These are phyloP conservation scores for Peronospora destructor DNA, from an alignment of 352 stramenopile genomes.

Conservation along the genomic window DNA sequence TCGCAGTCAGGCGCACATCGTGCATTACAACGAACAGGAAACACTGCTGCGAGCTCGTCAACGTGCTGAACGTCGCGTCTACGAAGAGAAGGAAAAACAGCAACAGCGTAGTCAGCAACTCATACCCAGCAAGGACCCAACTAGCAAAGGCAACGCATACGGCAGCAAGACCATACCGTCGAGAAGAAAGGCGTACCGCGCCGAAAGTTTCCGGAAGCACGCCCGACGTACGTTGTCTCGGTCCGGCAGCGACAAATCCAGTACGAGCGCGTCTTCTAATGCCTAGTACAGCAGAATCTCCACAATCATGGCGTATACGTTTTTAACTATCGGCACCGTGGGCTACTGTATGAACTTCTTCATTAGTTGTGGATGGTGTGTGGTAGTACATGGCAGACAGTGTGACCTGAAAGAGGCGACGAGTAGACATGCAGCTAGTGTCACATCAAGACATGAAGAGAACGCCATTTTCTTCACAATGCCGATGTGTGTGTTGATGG, in stretches of 20 bases:
- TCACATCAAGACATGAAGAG: background rate
- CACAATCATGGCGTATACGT: background rate
- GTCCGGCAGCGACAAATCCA: slow-evolving; percentile 16
- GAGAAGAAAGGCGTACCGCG: slow-evolving; percentile 47
- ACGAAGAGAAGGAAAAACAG: slow-evolving; percentile 62
- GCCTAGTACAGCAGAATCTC: slow-evolving; percentile 6
- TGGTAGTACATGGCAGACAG: background rate
- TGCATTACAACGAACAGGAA: slow-evolving; percentile 60
- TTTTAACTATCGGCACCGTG: background rate
- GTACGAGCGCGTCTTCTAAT: slow-evolving; percentile 20
- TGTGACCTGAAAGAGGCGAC: background rate
- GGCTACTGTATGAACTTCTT: background rate
- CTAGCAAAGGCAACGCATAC: slow-evolving; percentile 27
- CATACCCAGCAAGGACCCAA: slow-evolving; percentile 26
- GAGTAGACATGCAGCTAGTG: background rate
- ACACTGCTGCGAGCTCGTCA: slow-evolving; percentile 42
- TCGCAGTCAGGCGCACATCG: slow-evolving; percentile 56
- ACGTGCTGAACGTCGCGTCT: slow-evolving; percentile 55
- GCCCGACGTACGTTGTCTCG: slow-evolving; percentile 27
- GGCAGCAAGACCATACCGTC: slow-evolving; percentile 41
- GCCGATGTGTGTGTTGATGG: slow-evolving; percentile 22
- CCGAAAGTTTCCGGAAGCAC: slow-evolving; percentile 38
- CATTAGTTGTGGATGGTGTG: background rate
- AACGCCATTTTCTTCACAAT: background rate
- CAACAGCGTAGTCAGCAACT: slow-evolving; percentile 50